Percentiles rank a stretch among this genome's conserved stretches.
These are phyloP conservation scores for Pyrenophora tritici-repentis DNA, from an alignment of 2,329 filamentous ascomycete species.

Conservation along the genomic window DNA sequence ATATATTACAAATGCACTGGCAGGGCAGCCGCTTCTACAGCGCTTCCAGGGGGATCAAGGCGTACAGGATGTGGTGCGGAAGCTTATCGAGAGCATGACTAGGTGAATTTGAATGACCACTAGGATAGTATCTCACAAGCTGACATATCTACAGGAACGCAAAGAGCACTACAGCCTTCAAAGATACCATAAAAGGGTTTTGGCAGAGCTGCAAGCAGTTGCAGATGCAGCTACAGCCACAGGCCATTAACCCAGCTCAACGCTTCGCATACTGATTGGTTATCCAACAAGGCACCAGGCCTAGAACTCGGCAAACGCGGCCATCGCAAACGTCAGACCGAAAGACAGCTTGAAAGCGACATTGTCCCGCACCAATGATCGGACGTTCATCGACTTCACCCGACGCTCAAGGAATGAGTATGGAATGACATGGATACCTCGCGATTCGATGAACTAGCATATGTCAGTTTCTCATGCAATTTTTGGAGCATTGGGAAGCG, in stretches of 20 bases:
- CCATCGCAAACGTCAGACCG: slow-evolving; percentile 72
- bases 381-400: slow-evolving; percentile 56
- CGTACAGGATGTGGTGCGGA: slow-evolving; percentile 38
- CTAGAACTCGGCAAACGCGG: slow-evolving; percentile 65
- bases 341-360: slow-evolving; percentile 72
- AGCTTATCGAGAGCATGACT: slow-evolving; percentile 42
- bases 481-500: slow-evolving; percentile 10
- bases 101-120: slow-evolving; percentile 26
- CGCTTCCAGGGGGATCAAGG: slow-evolving; percentile 35
- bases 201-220: slow-evolving; percentile 46
- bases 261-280: slow-evolving; percentile 23
- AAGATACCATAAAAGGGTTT: slow-evolving; percentile 43
- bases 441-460: slow-evolving; percentile 54
- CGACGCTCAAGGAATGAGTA: slow-evolving; percentile 57
- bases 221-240: slow-evolving; percentile 44
- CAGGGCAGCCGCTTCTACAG: slow-evolving; percentile 36
- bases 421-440: slow-evolving; percentile 58
- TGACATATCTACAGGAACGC: slow-evolving; percentile 44
- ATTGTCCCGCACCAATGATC: slow-evolving; percentile 60
- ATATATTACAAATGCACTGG: slow-evolving; percentile 39
- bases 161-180: slow-evolving; percentile 39
- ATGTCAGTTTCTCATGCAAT: slow-evolving; percentile 19
- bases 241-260: slow-evolving; percentile 35
- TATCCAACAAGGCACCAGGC: not conserved
- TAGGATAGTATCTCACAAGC: slow-evolving; percentile 1